phyloP scores from a whole-genome alignment of 176 grass and related monocot genomes.

The Alopecurus myosuroides region DNA sequence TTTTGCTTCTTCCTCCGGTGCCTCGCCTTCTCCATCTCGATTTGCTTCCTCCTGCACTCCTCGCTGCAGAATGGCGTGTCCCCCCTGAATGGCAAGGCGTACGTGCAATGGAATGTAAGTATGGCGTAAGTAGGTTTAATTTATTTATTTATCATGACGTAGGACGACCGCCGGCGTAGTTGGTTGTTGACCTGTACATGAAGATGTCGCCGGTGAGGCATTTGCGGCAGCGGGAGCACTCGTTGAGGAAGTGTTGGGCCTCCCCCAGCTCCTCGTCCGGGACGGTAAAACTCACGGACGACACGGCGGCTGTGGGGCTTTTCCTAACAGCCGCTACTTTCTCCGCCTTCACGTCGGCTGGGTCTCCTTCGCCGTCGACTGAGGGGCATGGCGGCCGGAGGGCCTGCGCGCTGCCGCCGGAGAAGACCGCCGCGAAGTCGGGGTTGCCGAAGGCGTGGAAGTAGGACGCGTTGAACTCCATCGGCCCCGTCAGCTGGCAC shows the following conservation, averaged over 20 bases:
- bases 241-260: conserved; percentile 43
- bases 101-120: neutral
- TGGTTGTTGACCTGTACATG: conserved; percentile 38
- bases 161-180: neutral
- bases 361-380: neutral
- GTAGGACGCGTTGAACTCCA: conserved; percentile 63
- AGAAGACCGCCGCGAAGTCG: conserved; percentile 42
- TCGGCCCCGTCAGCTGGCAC: conserved; percentile 28
- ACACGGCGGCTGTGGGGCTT: neutral
- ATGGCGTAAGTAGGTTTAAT: neutral
- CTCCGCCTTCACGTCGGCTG: neutral
- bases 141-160: too few relatives aligned
- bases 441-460: conserved; percentile 58
- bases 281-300: conserved; percentile 33
- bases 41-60: conserved; percentile 88
- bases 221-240: conserved; percentile 51
- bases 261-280: conserved; percentile 40
- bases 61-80: conserved; percentile 94
- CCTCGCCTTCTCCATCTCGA: conserved; percentile 45
- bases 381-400: conserved; percentile 14
- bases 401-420: conserved; percentile 26
- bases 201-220: conserved; percentile 54
- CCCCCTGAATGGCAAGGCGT: conserved; percentile 35
- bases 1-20: conserved; percentile 55
- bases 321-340: conserved; percentile 9